Evolutionary conservation across 768 basidiomycete species (phyloP), one percentile per base, ranked within the genome.

Genomic region (Suillus clintonianus): DNA sequence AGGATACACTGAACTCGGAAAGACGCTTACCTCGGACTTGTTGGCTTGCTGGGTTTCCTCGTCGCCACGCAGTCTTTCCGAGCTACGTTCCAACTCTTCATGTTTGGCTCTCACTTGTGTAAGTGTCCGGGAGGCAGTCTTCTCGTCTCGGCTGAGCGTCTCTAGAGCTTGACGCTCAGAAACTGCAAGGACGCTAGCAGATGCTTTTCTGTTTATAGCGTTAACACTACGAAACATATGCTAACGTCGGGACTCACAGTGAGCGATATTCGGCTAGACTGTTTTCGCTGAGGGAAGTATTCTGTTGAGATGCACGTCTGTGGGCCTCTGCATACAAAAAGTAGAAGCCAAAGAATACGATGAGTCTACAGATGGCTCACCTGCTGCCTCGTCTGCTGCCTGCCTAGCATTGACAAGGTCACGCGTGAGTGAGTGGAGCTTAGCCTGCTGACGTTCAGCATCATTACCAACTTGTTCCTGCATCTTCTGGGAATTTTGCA

Each of bases 111-210:
- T 83, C 5, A 91, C 78, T 61, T 90, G 87, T 0, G 83, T 74
- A 8, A 94, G 81, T 1, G 86, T 81, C 48, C 94, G 86, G 9
- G 79, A 74, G 0, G 86, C 72, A 0, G 88, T 89, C 76, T 95
- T 95, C 73, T 92, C 89, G 62, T 98, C 93, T 60, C 96, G 88
- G 15, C 82, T 82, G 8, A 96, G 83, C 0, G 87, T 85, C 65
- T 96, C 93, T 0, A 97, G 83, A 6, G 88, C 81, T 70, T 97
- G 95, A 1, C 97, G 90, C 75, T 98, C 95, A 36, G 89, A 86
- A 1, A 95, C 88, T 1, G 94, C 94, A 39, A 91, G 85, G 2
- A 91, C 77, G 66, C 88, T 92, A 17, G 95, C 91, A 8, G 83
- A 79, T 0, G 89, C 87, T 79, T 97, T 95, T 43, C 95, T 97